Percentiles rank a stretch among this genome's conserved stretches.
phyloP scores from a whole-genome alignment of 805 yeast species.

The Schwanniomyces vanrijiae region DNA sequence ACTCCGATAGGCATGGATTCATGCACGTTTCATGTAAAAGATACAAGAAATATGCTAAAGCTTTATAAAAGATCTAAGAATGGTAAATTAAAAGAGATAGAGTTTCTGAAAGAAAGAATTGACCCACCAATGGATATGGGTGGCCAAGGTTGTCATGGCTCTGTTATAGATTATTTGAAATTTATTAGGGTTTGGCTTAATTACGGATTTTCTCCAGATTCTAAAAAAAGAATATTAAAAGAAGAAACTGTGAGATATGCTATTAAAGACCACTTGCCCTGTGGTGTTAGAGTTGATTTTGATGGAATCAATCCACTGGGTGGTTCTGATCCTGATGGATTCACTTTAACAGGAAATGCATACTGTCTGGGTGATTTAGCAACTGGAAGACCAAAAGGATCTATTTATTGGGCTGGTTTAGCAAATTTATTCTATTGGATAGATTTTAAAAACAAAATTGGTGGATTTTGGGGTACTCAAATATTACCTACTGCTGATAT shows the following conservation, averaged over 20 bases:
- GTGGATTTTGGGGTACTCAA: constrained; percentile 41
- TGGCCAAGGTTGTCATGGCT: constrained; percentile 43
- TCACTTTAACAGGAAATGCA: constrained; percentile 37
- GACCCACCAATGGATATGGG: constrained; percentile 38
- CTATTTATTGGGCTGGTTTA: constrained; percentile 40
- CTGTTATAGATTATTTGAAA: constrained; percentile 36
- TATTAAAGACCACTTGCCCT: constrained; percentile 29
- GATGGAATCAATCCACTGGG: background rate
- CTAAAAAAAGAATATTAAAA: constrained; percentile 27
- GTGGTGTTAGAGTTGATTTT: constrained; percentile 21
- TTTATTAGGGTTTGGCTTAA: constrained; percentile 42
- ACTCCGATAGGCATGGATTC: constrained; percentile 34
- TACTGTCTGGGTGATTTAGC: constrained; percentile 19
- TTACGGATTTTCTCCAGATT: constrained; percentile 38
- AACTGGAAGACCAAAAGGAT: constrained; percentile 36
- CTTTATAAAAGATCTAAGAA: constrained; percentile 13
- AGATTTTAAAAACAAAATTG: constrained; percentile 35
- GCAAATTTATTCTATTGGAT: constrained; percentile 43
- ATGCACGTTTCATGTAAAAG: constrained; percentile 22
- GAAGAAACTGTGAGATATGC: constrained; percentile 32
- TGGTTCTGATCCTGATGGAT: constrained; percentile 25
- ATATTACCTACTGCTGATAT: constrained; percentile 34
- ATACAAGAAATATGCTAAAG: constrained; percentile 11
- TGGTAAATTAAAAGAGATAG: constrained; percentile 14
- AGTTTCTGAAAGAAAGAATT: background rate